phyloP scores from a whole-genome alignment of 345 rosid genomes.

The Schrenkiella parvula region DNA sequence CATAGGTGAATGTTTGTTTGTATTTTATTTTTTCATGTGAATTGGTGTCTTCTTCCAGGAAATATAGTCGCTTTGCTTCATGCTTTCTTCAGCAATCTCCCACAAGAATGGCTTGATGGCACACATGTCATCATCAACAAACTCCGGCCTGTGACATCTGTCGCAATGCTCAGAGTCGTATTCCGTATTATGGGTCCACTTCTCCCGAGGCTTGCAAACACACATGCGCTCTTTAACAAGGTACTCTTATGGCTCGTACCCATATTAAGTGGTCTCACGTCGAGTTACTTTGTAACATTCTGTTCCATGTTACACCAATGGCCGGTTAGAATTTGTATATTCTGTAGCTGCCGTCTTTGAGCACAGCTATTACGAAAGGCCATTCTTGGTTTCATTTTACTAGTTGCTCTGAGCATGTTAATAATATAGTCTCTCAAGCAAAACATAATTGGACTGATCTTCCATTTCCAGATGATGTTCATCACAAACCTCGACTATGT shows the following conservation, averaged over 20 bases:
- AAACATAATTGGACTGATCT: background rate
- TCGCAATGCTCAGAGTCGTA: slow-evolving; percentile 89
- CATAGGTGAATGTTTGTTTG: background rate
- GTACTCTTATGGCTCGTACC: slow-evolving; percentile 36
- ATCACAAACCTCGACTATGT: background rate
- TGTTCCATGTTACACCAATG: background rate
- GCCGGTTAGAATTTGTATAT: background rate
- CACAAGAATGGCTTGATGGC: slow-evolving; percentile 98
- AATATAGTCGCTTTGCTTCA: slow-evolving; percentile 88
- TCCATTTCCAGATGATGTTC: background rate
- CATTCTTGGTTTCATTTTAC: background rate
- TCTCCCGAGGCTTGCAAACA: slow-evolving; percentile 91
- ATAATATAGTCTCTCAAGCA: background rate
- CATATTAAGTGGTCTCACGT: background rate
- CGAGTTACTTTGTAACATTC: background rate
- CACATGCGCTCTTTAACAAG: slow-evolving; percentile 89
- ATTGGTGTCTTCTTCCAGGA: slow-evolving; percentile 48
- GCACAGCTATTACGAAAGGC: background rate
- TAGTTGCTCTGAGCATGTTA: background rate
- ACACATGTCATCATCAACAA: slow-evolving; percentile 70
- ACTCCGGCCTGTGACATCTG: slow-evolving; percentile 85
- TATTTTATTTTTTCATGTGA: background rate
- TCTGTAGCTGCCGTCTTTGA: background rate
- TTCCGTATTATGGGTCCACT: slow-evolving; percentile 95
- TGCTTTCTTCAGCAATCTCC: slow-evolving; percentile 94